These are phyloP conservation scores for Calendula officinalis DNA, from an alignment of 129 eudicot species.

Conservation along the genomic window DNA sequence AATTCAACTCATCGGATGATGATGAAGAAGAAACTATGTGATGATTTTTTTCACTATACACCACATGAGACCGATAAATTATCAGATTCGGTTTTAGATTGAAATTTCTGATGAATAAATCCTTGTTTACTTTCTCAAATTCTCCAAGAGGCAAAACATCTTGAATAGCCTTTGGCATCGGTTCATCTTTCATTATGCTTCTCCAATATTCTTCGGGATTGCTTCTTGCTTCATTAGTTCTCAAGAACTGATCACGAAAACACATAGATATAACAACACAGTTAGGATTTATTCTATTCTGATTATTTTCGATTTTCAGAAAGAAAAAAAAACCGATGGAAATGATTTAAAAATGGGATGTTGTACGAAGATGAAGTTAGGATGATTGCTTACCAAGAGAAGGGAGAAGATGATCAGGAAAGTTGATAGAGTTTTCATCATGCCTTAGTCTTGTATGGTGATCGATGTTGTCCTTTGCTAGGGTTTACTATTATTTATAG, in stretches of 20 bases:
- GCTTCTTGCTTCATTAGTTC: constrained; percentile 39
- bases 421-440: constrained; percentile 40
- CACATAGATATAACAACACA: constrained; percentile 4
- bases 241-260: constrained; percentile 32
- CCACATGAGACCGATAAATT: constrained; percentile 45
- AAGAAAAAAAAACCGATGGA: neutral
- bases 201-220: constrained; percentile 60
- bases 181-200: constrained; percentile 55
- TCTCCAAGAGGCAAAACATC: constrained; percentile 34
- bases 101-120: constrained; percentile 39
- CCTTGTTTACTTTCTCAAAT: constrained; percentile 11
- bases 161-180: constrained; percentile 57
- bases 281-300: too few species aligned
- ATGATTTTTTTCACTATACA: constrained; percentile 25
- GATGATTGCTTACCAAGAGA: constrained; percentile 38
- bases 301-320: too few species aligned
- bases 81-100: constrained; percentile 32
- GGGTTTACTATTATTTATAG: constrained; percentile 35
- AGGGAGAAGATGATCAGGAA: constrained; percentile 41
- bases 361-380: neutral
- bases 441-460: constrained; percentile 29
- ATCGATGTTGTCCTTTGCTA: constrained; percentile 10
- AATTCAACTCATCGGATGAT: constrained; percentile 24
- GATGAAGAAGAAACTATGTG: constrained; percentile 26
- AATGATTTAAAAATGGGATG: neutral